Base-by-base conservation (phyloP, 2,329 filamentous ascomycete genomes). In the Sporothrix dimorphospora region DNA sequence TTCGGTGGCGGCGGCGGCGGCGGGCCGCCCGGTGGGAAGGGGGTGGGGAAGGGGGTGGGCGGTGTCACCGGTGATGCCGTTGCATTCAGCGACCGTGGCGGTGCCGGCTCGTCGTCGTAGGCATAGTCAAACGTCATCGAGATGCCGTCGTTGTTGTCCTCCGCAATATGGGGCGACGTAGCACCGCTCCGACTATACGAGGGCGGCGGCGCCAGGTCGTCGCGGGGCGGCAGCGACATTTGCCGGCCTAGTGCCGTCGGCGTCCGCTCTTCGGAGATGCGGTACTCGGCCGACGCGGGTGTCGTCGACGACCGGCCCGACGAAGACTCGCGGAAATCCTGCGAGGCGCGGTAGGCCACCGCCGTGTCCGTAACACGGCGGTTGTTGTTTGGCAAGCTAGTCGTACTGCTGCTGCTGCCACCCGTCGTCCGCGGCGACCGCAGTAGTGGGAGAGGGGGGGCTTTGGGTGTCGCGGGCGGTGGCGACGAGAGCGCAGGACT, bases 41-140 rank as follows among this genome's bases (percentile, higher is more conserved):
- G 57, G 16, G 70, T 61, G 9, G 57, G 16, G 30, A 71, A 51
- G 0, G 70, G 57, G 16, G 70, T 61, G 9, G 69, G 47, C 21
- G 73, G 57, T 38, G 66, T 38, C 2, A 57, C 24, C 1, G 65
- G 67, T 8, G 66, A 51, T 42, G 67, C 38, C 12, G 68, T 30
- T 5, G 65, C 30, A 34, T 2, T 14, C 21, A 38, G 11, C 6
- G 61, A 7, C 14, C 45, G 21, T 21, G 27, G 71, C 47, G 42
- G 66, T 21, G 21, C 30, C 66, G 55, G 53, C n/a, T 71, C 63
- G 38, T 74, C 57, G 72, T 84, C 84, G 53, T 86, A 61, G 6
- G 45, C 80, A 75, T 87, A 91, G 1, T 87, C 91, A 79, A 94
- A 94, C 1, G 89, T 91, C 90, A 94, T 91, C 75, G 90, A 85